Base-by-base conservation (phyloP, 306 rosid species). In the Leucaena leucocephala region DNA sequence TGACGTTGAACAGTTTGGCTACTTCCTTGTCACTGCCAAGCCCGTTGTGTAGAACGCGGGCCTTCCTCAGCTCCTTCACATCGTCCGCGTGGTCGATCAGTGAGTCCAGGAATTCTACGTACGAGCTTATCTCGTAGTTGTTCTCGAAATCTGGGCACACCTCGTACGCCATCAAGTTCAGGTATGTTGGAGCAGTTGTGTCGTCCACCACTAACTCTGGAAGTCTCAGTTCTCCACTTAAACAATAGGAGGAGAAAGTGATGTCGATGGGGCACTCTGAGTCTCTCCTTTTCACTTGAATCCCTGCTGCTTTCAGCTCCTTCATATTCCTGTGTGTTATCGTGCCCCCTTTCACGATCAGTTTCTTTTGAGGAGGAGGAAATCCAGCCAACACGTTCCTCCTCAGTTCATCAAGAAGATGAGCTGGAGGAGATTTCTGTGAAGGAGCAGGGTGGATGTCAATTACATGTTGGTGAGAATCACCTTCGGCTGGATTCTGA, bases 131-230 rank as follows among this genome's bases (percentile, higher is more conserved):
- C 5, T n/a, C 85, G 1, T 70, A 78, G 3, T 87, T 38, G 2
- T 82, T 84, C 3, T 39, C 1, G 45, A 77, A 74, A 73, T 80
- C 89, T 1, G 82, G 82, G 55, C 89, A 84, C 86, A 76, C 78
- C 44, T 86, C 81, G 7, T 79, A 83, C 45, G 89, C 86, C 11
- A 35, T 63, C 44, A 63, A 6, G 39, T 63, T 36, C 42, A 62
- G 10, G 67, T 33, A 62, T 62, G n/a, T 62, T 0, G 42, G 4
- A 62, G 39, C 42, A 5, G 1, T 34, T 62, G 67, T 33, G n/a
- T 34, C 42, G 42, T 62, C 19, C 40, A 62, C n/a, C 10, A 62
- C 5, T 2, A 34, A 5, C 0, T 2, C 8, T 13, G 42, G 42
- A 9, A 63, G 3, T 15, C 7, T 63, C 11, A 63, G 44, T 15